These are phyloP conservation scores for Exserohilum turcica DNA, from an alignment of 2,329 filamentous ascomycete genomes.

Conservation along the genomic window DNA sequence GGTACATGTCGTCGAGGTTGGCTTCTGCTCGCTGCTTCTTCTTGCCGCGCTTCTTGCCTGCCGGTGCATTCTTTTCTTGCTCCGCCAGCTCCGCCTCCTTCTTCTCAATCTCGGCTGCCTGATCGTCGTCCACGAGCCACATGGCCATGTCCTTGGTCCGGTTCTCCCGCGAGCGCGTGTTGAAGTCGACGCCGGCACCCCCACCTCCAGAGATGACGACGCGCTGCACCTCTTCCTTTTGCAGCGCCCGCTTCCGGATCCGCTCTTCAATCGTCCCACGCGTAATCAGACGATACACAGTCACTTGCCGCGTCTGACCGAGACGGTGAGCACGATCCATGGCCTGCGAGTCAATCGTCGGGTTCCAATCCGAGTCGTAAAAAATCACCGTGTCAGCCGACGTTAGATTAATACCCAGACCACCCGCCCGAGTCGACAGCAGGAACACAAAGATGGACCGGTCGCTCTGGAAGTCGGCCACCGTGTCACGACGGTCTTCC, in stretches of 20 bases:
- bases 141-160: constrained; percentile 97
- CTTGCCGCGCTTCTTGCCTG: constrained; percentile 62
- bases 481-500: constrained; percentile 94
- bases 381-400: constrained; percentile 98
- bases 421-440: constrained; percentile 92
- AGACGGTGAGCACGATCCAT: constrained; percentile 99
- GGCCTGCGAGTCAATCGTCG: constrained; percentile 96
- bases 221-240: constrained; percentile 98
- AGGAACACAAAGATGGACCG: constrained; percentile 97
- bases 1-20: constrained; percentile 94
- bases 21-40: constrained; percentile 66
- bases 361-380: constrained; percentile 99
- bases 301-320: constrained; percentile 93
- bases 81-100: constrained; percentile 85
- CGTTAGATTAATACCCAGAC: constrained; percentile 96
- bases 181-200: constrained; percentile 89
- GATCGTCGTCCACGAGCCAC: constrained; percentile 97
- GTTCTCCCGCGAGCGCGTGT: constrained; percentile 87
- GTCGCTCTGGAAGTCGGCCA: constrained; percentile 92
- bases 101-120: constrained; percentile 90
- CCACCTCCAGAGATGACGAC: constrained; percentile 92
- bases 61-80: constrained; percentile 59
- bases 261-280: constrained; percentile 96
- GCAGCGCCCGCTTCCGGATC: constrained; percentile 92
- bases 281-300: constrained; percentile 96